Evolutionary conservation across 1,284 basidiomycete genomes (phyloP).

Genomic region (Malassezia equina): DNA sequence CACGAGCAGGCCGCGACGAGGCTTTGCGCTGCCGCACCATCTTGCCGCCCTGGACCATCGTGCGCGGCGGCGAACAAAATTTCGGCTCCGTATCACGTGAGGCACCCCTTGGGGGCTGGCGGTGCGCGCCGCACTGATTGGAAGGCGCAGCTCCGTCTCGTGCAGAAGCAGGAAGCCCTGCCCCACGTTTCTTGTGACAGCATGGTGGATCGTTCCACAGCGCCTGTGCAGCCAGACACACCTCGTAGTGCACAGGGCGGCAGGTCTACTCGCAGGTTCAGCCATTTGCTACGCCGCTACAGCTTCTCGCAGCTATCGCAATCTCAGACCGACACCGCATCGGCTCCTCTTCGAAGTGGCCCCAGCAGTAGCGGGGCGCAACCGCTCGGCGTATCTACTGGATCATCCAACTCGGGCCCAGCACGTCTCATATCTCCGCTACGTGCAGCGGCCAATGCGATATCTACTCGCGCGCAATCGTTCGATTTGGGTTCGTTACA

Average conservation of each 20-base stretch:
- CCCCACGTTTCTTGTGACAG: background rate
- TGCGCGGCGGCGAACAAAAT: background rate
- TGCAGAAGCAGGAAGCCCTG: background rate
- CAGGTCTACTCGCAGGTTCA: background rate
- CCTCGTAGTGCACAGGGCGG: background rate
- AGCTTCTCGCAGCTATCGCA: background rate
- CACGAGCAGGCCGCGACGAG: constrained; percentile 6
- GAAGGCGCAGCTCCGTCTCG: background rate
- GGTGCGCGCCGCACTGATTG: background rate
- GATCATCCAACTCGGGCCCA: background rate
- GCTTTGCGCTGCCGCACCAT: background rate
- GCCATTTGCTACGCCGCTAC: constrained; percentile 3
- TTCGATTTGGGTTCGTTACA: background rate
- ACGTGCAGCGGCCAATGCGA: background rate
- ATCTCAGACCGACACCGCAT: background rate
- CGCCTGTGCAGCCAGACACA: background rate
- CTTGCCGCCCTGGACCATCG: background rate
- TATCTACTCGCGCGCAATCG: background rate
- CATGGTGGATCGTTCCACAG: background rate
- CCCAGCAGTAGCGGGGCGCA: background rate
- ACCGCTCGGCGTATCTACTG: background rate
- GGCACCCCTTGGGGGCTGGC: background rate
- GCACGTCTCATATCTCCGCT: background rate
- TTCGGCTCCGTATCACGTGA: background rate
- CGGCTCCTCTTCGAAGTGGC: background rate